Evolutionary conservation across 192 early-diverging fungal species (phyloP).

Genomic region (Lobosporangium transversale): DNA sequence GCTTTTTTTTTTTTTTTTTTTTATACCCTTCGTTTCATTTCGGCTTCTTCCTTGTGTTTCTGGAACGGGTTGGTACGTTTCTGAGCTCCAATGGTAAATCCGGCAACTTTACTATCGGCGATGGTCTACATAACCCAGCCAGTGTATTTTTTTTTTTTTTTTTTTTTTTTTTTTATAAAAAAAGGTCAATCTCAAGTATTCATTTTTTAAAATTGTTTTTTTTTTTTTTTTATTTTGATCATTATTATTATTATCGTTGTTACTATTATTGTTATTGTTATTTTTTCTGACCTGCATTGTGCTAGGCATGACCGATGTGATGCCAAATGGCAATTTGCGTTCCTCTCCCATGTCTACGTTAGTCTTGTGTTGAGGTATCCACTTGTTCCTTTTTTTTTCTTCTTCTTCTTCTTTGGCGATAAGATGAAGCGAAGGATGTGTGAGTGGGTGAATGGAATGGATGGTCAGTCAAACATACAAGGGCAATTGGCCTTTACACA

Average conservation of each 20-base stretch:
- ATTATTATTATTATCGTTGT: not conserved
- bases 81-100: constrained; percentile 72
- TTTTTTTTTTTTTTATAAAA: no score
- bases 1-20: not conserved
- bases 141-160: no score
- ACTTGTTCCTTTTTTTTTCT: not conserved
- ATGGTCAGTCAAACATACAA: no score
- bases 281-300: constrained; percentile 37
- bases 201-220: no score
- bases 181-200: no score
- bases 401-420: not conserved
- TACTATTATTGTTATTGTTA: not conserved
- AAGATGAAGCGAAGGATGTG: no score
- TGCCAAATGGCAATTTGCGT: constrained; percentile 49
- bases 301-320: constrained; percentile 52
- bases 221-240: no score
- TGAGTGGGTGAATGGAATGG: no score
- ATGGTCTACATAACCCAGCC: constrained; percentile 59
- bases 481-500: no score
- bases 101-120: constrained; percentile 70
- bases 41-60: constrained; percentile 79
- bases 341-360: constrained; percentile 30
- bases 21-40: constrained; percentile 75
- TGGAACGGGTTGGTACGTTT: constrained; percentile 79
- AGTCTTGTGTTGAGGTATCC: not conserved